Conservation (phyloP, 257 asterid species). For the Prunella vulgaris region DNA sequence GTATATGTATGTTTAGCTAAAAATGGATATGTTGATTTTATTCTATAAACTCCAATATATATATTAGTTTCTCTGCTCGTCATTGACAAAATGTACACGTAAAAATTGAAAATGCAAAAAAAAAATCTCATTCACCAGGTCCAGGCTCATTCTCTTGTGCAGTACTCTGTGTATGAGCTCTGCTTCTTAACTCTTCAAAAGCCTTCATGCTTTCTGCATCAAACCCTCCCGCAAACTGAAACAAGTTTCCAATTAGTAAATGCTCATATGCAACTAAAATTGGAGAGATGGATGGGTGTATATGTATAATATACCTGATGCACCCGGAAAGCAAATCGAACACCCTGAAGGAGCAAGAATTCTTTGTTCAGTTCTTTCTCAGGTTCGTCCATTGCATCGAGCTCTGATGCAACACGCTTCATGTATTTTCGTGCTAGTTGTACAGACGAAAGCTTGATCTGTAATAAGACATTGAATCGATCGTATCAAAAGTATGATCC, state of each 20-base stretch:
- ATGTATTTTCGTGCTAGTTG: conserved; percentile 87
- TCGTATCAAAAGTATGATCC: not conserved
- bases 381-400: conserved; percentile 69
- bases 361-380: conserved; percentile 94
- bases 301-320: conserved; percentile 68
- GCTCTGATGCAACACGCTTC: conserved; percentile 93
- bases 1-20: conserved; percentile 1
- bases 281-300: not conserved
- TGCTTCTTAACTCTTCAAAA: conserved; percentile 88
- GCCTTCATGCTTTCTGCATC: conserved; percentile 98
- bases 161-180: conserved; percentile 47
- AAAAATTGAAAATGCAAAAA: conserved; percentile 11
- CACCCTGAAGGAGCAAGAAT: conserved; percentile 85
- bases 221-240: conserved; percentile 98
- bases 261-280: not conserved
- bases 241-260: conserved; percentile 8
- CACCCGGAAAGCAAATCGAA: conserved; percentile 95
- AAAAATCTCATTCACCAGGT: conserved; percentile 36
- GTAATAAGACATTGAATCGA: conserved; percentile 18
- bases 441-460: conserved; percentile 94
- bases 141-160: conserved; percentile 40
- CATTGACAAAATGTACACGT: conserved; percentile 36
- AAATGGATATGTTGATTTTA: conserved; percentile 8
- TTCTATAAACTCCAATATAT: conserved; percentile 28
- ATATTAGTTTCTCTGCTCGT: conserved; percentile 18